Conservation (phyloP, 2,329 filamentous ascomycete species). For the Tolypocladium nubicola region DNA sequence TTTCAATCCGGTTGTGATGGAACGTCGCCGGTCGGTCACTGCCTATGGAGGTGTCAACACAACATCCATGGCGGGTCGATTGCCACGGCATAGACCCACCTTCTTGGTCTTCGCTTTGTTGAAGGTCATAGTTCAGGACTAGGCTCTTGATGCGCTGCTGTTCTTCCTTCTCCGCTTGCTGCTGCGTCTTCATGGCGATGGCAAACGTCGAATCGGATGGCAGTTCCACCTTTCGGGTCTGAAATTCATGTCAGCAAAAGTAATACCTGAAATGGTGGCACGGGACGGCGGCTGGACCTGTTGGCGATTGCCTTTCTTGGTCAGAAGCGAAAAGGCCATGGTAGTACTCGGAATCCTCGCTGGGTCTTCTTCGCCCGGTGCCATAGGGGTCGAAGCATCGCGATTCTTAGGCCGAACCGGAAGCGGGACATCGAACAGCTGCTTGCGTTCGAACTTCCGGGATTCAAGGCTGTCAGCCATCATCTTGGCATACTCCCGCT, state of each 20-base stretch:
- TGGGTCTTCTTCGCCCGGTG: conserved; percentile 12
- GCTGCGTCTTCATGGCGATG: conserved; percentile 89
- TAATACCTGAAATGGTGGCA: background rate
- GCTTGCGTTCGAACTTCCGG: conserved; percentile 89
- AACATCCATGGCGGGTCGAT: background rate
- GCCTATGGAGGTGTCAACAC: conserved; percentile 19
- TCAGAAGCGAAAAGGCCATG: conserved; percentile 96
- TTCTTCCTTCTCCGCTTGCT: conserved; percentile 89
- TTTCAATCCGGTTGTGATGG: conserved; percentile 46
- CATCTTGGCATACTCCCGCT: conserved; percentile 94
- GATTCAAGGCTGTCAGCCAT: conserved; percentile 97
- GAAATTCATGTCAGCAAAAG: background rate
- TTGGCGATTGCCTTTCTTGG: conserved; percentile 90
- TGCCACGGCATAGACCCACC: conserved; percentile 38
- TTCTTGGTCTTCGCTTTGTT: conserved; percentile 70
- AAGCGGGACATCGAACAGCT: conserved; percentile 92
- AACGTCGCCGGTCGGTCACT: conserved; percentile 37
- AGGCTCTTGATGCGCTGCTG: conserved; percentile 98
- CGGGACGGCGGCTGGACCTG: conserved; percentile 45
- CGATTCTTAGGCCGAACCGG: conserved; percentile 68
- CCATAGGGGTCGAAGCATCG: conserved; percentile 33
- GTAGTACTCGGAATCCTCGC: conserved; percentile 31
- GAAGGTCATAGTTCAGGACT: conserved; percentile 90
- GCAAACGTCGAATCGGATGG: conserved; percentile 90
- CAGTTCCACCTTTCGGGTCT: conserved; percentile 87